A percentile compares a stretch with the other conserved stretches of the same genome.
Evolutionary conservation across 192 early-diverging fungal species (phyloP).

Genomic region (Dissophora globulifera): DNA sequence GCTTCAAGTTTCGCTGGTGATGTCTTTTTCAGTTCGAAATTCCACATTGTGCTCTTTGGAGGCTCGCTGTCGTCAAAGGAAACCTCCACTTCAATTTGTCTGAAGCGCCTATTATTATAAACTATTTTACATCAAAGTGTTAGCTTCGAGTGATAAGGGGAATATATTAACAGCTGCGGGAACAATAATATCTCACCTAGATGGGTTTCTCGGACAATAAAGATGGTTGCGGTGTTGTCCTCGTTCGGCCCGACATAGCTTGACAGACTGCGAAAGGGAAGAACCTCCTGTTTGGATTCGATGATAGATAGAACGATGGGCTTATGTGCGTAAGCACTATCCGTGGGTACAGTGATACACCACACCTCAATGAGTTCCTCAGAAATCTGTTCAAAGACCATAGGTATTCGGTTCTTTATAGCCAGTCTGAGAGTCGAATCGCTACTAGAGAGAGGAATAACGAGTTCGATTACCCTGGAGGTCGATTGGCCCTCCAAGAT

Average conservation of each 20-base stretch:
- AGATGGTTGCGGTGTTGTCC: not conserved
- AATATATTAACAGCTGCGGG: not conserved
- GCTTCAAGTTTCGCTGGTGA: not conserved
- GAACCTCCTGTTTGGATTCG: not conserved
- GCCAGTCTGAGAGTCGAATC: not conserved
- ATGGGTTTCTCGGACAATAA: not conserved
- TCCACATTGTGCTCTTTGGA: not conserved
- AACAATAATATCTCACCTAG: not conserved
- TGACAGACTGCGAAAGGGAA: not conserved
- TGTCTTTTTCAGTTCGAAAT: not conserved
- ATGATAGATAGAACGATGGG: not conserved
- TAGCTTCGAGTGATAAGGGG: not conserved
- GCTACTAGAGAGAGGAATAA: not conserved
- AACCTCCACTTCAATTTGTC: not conserved
- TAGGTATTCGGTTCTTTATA: not conserved
- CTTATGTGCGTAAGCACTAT: not conserved
- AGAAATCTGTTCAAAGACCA: not conserved
- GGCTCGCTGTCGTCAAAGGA: not conserved
- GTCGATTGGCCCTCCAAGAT: not conserved
- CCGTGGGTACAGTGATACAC: not conserved
- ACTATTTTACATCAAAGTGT: not conserved
- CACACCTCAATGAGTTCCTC: not conserved
- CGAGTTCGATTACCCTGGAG: not conserved
- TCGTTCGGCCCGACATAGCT: not conserved
- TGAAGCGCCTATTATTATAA: not conserved